A percentile compares a stretch with the other conserved stretches of the same genome.
phyloP scores from a whole-genome alignment of 225 moss, liverwort and hornwort species.

The Neckera pumila region DNA sequence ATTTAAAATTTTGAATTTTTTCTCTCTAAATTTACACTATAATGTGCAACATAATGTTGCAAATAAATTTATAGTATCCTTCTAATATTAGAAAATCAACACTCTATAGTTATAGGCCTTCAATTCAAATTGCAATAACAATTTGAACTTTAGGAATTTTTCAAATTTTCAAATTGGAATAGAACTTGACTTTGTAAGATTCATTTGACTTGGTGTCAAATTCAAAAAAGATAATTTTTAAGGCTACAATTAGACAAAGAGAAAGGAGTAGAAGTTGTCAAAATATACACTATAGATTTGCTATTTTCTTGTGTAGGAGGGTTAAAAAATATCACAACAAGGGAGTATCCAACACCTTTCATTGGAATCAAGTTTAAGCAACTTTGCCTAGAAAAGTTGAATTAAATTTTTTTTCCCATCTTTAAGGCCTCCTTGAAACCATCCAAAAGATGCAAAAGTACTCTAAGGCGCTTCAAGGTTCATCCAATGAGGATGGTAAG shows the following conservation, averaged over 20 bases:
- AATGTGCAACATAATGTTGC: not conserved
- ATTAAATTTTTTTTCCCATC: not conserved
- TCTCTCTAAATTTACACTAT: rapidly evolving
- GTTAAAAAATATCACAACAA: not conserved
- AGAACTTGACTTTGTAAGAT: not conserved
- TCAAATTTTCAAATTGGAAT: not conserved
- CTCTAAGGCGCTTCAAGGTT: not conserved
- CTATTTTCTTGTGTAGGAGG: not conserved
- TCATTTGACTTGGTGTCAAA: not conserved
- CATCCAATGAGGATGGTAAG: rapidly evolving
- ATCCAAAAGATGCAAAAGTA: not conserved
- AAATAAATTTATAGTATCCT: not conserved
- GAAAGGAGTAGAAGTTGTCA: not conserved
- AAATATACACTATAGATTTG: not conserved
- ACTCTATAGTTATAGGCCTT: not conserved
- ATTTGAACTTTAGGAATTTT: not conserved
- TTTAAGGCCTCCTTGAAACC: not conserved
- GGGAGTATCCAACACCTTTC: too few relatives aligned
- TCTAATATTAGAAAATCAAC: not conserved
- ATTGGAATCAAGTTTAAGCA: too few relatives aligned
- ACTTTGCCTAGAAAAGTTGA: rapidly evolving
- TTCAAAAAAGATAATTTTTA: not conserved
- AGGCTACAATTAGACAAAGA: not conserved
- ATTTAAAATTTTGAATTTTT: not conserved
- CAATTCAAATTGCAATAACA: not conserved